Conservation (phyloP, 2,329 filamentous ascomycete species). For the Aspergillus sp. region DNA sequence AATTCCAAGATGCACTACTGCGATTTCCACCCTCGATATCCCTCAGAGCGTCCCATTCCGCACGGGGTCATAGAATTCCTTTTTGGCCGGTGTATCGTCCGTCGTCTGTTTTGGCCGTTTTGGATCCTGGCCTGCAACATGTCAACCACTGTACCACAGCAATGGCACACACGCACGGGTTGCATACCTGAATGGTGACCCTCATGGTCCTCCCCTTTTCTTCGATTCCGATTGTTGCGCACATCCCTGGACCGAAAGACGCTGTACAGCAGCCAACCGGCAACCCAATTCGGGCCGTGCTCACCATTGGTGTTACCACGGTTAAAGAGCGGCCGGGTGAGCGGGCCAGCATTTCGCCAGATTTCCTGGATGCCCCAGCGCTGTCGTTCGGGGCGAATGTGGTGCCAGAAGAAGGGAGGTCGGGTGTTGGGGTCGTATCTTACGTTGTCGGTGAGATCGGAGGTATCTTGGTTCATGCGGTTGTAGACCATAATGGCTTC, state of each 20-base stretch:
- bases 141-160: slow-evolving; percentile 6
- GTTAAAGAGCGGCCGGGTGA: slow-evolving; percentile 36
- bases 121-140: slow-evolving; percentile 9
- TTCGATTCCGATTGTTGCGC: slow-evolving; percentile 42
- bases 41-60: slow-evolving; percentile 28
- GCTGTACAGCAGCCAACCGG: slow-evolving; percentile 43
- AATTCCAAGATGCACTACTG: slow-evolving; percentile 1
- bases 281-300: slow-evolving; percentile 44
- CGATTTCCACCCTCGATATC: too few relatives aligned
- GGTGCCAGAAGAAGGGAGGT: slow-evolving; percentile 44
- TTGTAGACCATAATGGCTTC: slow-evolving; percentile 42
- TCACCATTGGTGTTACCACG: slow-evolving; percentile 37
- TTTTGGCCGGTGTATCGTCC: slow-evolving; percentile 20
- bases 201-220: slow-evolving; percentile 27
- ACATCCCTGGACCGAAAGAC: slow-evolving; percentile 45
- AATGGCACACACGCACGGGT: slow-evolving; percentile 5
- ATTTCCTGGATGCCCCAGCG: slow-evolving; percentile 39
- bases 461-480: slow-evolving; percentile 35
- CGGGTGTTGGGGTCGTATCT: slow-evolving; percentile 31
- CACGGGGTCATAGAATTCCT: slow-evolving; percentile 39
- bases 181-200: too few relatives aligned
- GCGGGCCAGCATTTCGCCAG: slow-evolving; percentile 34
- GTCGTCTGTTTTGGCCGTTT: slow-evolving; percentile 20
- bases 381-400: slow-evolving; percentile 40
- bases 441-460: slow-evolving; percentile 36